phyloP scores from a whole-genome alignment of 495 filamentous ascomycete genomes.

The Tuber calosporum region DNA sequence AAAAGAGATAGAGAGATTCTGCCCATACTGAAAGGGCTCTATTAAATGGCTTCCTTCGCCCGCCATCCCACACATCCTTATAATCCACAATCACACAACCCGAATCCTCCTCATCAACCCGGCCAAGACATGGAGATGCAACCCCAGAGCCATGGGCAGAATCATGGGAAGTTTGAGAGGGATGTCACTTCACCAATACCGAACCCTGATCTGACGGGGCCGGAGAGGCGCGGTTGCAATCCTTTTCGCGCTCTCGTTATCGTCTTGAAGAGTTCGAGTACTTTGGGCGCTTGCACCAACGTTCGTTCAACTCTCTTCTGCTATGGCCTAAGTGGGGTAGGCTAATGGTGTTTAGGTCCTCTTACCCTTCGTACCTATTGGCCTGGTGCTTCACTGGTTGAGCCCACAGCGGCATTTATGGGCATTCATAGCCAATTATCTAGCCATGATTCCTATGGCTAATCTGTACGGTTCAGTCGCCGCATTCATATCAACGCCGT shows the following conservation, averaged over 20 bases:
- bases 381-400: constrained; percentile 59
- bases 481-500: constrained; percentile 58
- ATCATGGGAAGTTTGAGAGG: neutral
- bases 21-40: neutral
- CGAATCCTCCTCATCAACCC: neutral
- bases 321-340: neutral
- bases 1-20: neutral
- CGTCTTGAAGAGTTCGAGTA: constrained; percentile 8
- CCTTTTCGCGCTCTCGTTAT: constrained; percentile 12
- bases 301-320: neutral
- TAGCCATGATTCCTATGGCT: constrained; percentile 81
- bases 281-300: constrained; percentile 17
- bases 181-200: neutral
- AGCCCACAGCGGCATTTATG: constrained; percentile 55
- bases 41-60: constrained; percentile 15
- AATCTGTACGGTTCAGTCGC: constrained; percentile 83
- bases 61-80: constrained; percentile 11
- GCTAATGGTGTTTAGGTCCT: constrained; percentile 47
- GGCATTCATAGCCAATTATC: constrained; percentile 65
- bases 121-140: neutral
- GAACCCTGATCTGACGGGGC: constrained; percentile 1
- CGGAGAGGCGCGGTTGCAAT: constrained; percentile 9
- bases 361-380: constrained; percentile 68
- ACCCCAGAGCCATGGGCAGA: neutral
- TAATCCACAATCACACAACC: neutral